Evolutionary conservation across 805 yeast species (phyloP), one percentile per base, ranked within the genome.

Genomic region (Saccharomycopsis malanga): DNA sequence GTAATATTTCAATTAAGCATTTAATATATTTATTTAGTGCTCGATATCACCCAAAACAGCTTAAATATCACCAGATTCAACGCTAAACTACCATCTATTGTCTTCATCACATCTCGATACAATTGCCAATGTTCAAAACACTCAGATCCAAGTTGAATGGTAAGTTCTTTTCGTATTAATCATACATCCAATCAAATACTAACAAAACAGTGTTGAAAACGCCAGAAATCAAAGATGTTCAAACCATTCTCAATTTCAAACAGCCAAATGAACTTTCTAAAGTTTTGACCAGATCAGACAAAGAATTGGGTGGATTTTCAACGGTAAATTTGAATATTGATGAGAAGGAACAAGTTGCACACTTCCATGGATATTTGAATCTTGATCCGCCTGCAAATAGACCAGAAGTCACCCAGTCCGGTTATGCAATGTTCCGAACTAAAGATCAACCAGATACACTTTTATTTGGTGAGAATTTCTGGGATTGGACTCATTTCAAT

Each of bases 351-450:
- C 55, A 68, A 54, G 70, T 69, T 50, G 95, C 82, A 1, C 73
- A 75, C 50, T 82, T 86, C 65, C 78, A 77, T 59, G 95, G 95
- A 4, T 78, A 78, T 42, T 60, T 79, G 49, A 78, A 75, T 54
- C 72, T 81, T 50, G 85, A 82, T 54, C 72, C 83, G 30, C 93
- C 86, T 12, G 70, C 73, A 45, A 74, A 75, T 52, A 70, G 78
- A 42, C 85, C 87, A 0, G 80, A 79, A 43, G 74, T 84, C 20
- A 71, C 74, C 15, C 69, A 79, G 51, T 74, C 82, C 17, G 86
- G 86, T 1, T 79, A 79, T 67, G 86, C 94, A 32, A 85, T 87
- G 94, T 85, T 83, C 64, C 73, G 94, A 53, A 86, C 95, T 0
- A 73, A 69, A 54, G 86, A 84, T 58, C 76, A 79, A 56, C 72